Evolutionary conservation across 202 grass and related monocot species (phyloP).

Genomic region (Panicum hallii): DNA sequence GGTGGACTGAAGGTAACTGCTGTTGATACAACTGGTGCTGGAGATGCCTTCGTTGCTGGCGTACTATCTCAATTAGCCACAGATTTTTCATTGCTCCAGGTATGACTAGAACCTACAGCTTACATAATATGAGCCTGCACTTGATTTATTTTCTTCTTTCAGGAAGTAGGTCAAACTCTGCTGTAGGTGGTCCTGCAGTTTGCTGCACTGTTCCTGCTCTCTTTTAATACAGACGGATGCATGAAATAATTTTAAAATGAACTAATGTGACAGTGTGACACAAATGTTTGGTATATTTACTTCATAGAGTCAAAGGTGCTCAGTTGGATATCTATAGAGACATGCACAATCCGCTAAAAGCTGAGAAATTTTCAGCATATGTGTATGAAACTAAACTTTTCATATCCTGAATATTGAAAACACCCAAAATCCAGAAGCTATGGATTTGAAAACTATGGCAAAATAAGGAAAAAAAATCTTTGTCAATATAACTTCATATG

Average conservation of each 20-base stretch:
- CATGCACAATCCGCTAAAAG: not conserved
- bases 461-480: constrained; percentile 4
- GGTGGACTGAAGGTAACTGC: constrained; percentile 73
- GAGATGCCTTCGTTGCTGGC: constrained; percentile 97
- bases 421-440: not conserved
- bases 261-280: not conserved
- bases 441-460: not conserved
- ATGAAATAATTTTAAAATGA: constrained; percentile 40
- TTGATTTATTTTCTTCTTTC: constrained; percentile 21
- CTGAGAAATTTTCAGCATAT: not conserved
- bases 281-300: constrained; percentile 17
- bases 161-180: not conserved
- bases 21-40: constrained; percentile 97
- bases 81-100: constrained; percentile 82
- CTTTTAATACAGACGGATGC: constrained; percentile 33
- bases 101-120: constrained; percentile 44
- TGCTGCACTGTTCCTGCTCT: not conserved
- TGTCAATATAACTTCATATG: not conserved
- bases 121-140: not conserved
- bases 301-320: not conserved
- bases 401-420: not conserved
- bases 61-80: constrained; percentile 70
- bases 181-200: constrained; percentile 2
- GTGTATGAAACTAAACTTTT: not conserved
- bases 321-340: not conserved